Percentiles rank a stretch among this genome's conserved stretches.
These are phyloP conservation scores for Pachysandra terminalis DNA, from an alignment of 164 flowering plant genomes.

Conservation along the genomic window DNA sequence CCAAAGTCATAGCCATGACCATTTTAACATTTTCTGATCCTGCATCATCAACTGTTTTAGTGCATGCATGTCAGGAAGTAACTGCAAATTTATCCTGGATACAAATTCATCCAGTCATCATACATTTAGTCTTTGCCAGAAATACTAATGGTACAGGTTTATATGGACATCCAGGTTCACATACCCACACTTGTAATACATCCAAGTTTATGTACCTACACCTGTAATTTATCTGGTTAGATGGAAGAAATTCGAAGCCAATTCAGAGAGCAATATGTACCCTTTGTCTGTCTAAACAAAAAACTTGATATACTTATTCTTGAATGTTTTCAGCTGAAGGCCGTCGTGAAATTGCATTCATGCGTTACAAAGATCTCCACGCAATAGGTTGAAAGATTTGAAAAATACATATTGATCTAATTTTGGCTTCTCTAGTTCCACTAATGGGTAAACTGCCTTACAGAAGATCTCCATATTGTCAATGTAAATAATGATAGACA, in stretches of 20 bases:
- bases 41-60: constrained; percentile 24
- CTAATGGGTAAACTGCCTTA: too few relatives aligned
- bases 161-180: background rate
- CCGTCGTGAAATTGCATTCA: background rate
- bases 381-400: background rate
- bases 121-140: background rate
- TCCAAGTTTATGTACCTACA: too few relatives aligned
- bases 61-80: background rate
- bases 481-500: too few relatives aligned
- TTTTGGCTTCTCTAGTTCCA: too few relatives aligned
- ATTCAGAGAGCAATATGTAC: background rate
- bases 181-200: background rate
- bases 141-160: background rate
- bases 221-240: background rate
- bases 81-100: background rate
- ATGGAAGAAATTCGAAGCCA: background rate
- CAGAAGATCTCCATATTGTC: too few relatives aligned
- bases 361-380: background rate
- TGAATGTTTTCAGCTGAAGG: background rate
- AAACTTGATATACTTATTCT: too few relatives aligned
- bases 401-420: too few relatives aligned
- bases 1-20: constrained; percentile 51
- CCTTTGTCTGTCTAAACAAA: background rate
- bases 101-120: background rate
- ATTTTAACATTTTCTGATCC: constrained; percentile 51